A percentile compares a stretch with the other conserved stretches of the same genome.
Evolutionary conservation across 164 flowering plant genomes (phyloP).

Genomic region (Akebia trifoliata): DNA sequence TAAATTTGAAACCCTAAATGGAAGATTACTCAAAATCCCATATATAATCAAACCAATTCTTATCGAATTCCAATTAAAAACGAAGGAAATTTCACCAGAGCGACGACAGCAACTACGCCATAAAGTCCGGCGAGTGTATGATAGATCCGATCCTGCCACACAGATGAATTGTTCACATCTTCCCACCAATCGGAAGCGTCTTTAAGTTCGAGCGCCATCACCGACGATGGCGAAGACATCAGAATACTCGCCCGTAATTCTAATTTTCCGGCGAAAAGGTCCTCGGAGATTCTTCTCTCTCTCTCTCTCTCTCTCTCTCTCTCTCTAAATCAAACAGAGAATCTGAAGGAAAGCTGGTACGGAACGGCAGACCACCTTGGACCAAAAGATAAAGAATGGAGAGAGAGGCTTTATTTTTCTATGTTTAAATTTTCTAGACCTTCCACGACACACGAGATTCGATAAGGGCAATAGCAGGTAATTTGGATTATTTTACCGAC

Average conservation of each 20-base stretch:
- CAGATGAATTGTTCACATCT: constrained; percentile 46
- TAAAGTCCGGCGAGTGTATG: constrained; percentile 66
- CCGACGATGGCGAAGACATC: constrained; percentile 23
- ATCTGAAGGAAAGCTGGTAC: not conserved
- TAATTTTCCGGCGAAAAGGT: constrained; percentile 11
- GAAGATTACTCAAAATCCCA: not conserved
- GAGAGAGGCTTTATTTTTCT: too few species aligned
- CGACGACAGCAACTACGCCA: constrained; percentile 64
- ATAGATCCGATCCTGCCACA: constrained; percentile 83
- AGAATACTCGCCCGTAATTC: constrained; percentile 11
- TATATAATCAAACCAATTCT: not conserved
- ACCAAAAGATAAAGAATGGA: too few species aligned
- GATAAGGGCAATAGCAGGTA: too few species aligned
- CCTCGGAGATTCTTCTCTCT: too few species aligned
- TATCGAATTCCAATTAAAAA: not conserved
- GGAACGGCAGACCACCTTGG: not conserved
- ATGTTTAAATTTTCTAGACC: too few species aligned
- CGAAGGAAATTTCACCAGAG: constrained; percentile 45
- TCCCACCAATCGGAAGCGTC: constrained; percentile 75
- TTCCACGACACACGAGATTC: too few species aligned
- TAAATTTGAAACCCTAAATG: too few species aligned
- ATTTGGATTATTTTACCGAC: too few species aligned
- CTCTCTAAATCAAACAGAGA: not conserved
- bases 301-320: too few species aligned
- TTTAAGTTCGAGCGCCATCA: constrained; percentile 29